These are phyloP conservation scores for Aspergillus viridinutans DNA, from an alignment of 2,329 filamentous ascomycete species.

Conservation along the genomic window DNA sequence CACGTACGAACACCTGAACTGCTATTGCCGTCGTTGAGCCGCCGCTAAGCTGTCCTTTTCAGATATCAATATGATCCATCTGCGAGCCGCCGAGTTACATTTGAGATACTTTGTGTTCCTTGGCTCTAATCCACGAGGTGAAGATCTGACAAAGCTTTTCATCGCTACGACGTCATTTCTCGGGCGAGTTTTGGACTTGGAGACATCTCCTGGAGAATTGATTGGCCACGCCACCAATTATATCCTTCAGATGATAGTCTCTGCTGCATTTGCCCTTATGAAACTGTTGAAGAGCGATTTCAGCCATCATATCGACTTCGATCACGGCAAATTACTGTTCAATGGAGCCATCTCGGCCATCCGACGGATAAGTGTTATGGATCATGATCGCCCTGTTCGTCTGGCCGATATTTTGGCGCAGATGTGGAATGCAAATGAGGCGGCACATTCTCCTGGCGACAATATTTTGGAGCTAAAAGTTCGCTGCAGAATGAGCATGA, in stretches of 20 bases:
- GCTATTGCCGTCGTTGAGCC: background rate
- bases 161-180: constrained; percentile 45
- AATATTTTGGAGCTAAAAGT: constrained; percentile 56
- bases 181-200: constrained; percentile 42
- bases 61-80: constrained; percentile 45
- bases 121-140: constrained; percentile 39
- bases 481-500: constrained; percentile 62
- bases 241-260: constrained; percentile 63
- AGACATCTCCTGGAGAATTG: constrained; percentile 42
- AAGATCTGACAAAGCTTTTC: constrained; percentile 43
- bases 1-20: constrained; percentile 18
- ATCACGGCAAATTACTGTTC: constrained; percentile 54
- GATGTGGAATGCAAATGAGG: constrained; percentile 54
- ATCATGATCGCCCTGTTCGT: constrained; percentile 60
- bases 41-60: constrained; percentile 4
- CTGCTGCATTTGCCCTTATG: constrained; percentile 59
- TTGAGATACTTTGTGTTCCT: constrained; percentile 45
- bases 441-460: constrained; percentile 27
- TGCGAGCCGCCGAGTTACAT: constrained; percentile 44
- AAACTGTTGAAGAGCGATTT: constrained; percentile 63
- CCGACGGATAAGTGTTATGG: constrained; percentile 56
- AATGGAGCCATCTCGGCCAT: constrained; percentile 55
- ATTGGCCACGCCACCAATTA: constrained; percentile 56
- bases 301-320: constrained; percentile 50
- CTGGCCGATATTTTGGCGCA: constrained; percentile 62